These are phyloP conservation scores for Phytophthora multivora DNA, from an alignment of 352 stramenopile genomes.

Conservation along the genomic window DNA sequence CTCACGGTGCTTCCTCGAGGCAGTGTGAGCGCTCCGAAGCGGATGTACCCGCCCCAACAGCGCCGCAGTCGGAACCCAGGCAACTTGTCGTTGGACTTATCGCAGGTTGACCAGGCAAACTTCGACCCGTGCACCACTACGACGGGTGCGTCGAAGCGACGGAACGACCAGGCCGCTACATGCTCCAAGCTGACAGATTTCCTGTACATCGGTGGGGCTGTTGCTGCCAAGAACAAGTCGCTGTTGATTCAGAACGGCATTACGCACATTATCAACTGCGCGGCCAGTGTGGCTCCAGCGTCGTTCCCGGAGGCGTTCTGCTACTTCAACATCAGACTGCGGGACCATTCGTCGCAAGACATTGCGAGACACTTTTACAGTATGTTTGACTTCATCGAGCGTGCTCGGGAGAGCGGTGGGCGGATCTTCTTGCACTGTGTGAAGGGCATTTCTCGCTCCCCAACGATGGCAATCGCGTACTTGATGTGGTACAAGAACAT, in stretches of 20 bases:
- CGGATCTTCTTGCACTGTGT: conserved; percentile 89
- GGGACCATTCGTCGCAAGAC: conserved; percentile 88
- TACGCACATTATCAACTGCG: conserved; percentile 92
- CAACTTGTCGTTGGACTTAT: conserved; percentile 83
- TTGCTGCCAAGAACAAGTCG: conserved; percentile 80
- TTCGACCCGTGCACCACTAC: conserved; percentile 28
- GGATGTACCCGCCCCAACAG: conserved; percentile 47
- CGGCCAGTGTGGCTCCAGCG: conserved; percentile 71
- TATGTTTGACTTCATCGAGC: conserved; percentile 90
- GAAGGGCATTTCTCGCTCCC: conserved; percentile 88
- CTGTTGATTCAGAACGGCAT: conserved; percentile 73
- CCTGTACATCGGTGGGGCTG: conserved; percentile 85
- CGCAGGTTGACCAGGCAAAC: conserved; percentile 62
- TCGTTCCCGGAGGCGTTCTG: conserved; percentile 80
- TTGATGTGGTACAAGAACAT: conserved; percentile 90
- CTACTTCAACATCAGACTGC: conserved; percentile 89
- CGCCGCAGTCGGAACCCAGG: conserved; percentile 77
- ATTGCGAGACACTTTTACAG: conserved; percentile 88
- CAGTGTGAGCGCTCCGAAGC: conserved; percentile 43
- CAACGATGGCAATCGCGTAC: conserved; percentile 89
- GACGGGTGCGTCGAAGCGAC: conserved; percentile 32
- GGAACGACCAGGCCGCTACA: conserved; percentile 63
- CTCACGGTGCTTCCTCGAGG: conserved; percentile 10
- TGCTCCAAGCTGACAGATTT: conserved; percentile 88
- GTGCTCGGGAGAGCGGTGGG: conserved; percentile 60